phyloP scores from a whole-genome alignment of 1,284 basidiomycete species.

The Melanopsichium pennsylvanicum region DNA sequence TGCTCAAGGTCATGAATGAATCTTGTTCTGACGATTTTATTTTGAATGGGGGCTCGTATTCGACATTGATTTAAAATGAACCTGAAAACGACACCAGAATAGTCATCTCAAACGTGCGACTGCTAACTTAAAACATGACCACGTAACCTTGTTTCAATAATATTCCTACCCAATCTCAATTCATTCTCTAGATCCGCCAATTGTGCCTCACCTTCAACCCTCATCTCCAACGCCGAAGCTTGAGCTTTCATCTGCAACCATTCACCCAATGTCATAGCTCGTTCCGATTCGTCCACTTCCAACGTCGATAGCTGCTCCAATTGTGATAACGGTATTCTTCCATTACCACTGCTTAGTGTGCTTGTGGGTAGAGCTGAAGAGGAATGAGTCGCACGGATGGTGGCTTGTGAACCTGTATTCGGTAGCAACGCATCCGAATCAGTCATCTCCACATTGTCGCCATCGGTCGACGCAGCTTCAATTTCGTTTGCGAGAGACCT shows the following conservation, averaged over 20 bases:
- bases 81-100: too few relatives aligned
- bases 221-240: slow-evolving; percentile 38
- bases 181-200: slow-evolving; percentile 27
- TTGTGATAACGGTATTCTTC: slow-evolving; percentile 13
- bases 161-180: slow-evolving; percentile 7
- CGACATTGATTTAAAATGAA: too few relatives aligned
- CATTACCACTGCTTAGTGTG: background rate
- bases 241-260: slow-evolving; percentile 44
- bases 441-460: background rate
- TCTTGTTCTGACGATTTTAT: too few relatives aligned
- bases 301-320: slow-evolving; percentile 15
- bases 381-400: slow-evolving; percentile 26
- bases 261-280: slow-evolving; percentile 37
- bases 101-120: too few relatives aligned
- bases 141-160: slow-evolving; percentile 19
- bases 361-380: slow-evolving; percentile 2
- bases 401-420: slow-evolving; percentile 23
- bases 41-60: too few relatives aligned
- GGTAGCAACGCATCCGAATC: slow-evolving; percentile 8
- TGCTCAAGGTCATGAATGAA: background rate
- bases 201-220: slow-evolving; percentile 15
- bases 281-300: slow-evolving; percentile 19
- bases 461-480: background rate
- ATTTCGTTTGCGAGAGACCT: slow-evolving; percentile 2
- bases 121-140: background rate